Conservation (phyloP, 1,284 basidiomycete species). For the Apiotrichum gamsii region DNA sequence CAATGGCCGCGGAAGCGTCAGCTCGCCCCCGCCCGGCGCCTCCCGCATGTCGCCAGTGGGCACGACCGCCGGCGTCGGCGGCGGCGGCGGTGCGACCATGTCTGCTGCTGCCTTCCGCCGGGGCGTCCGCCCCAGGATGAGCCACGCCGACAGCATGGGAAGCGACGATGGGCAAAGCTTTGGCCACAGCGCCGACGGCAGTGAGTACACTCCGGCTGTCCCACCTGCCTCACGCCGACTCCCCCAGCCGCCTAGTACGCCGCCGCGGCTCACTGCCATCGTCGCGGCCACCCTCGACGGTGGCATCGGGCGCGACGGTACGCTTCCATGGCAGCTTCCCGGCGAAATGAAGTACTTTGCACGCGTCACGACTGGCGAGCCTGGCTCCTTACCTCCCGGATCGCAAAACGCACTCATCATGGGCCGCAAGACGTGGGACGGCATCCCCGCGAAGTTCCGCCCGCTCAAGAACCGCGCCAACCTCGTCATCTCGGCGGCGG, state of each 20-base stretch:
- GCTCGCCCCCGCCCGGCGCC: neutral
- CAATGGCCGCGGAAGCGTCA: too few relatives aligned
- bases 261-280: constrained; percentile 65
- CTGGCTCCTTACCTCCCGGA: constrained; percentile 34
- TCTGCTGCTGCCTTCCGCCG: constrained; percentile 9
- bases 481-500: constrained; percentile 69
- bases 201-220: too few relatives aligned
- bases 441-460: constrained; percentile 82
- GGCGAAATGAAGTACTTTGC: constrained; percentile 94
- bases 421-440: constrained; percentile 97
- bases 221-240: too few relatives aligned
- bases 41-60: neutral
- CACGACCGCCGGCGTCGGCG: neutral
- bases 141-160: too few relatives aligned
- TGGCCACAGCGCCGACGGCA: too few relatives aligned
- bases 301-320: constrained; percentile 73
- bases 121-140: neutral
- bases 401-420: constrained; percentile 76
- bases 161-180: too few relatives aligned
- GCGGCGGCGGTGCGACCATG: neutral
- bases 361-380: constrained; percentile 47
- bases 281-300: constrained; percentile 83
- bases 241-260: too few relatives aligned
- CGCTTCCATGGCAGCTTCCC: constrained; percentile 82
- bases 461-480: constrained; percentile 76